Conservation (phyloP, 805 yeast genomes). For the Candida endomychidarum region DNA sequence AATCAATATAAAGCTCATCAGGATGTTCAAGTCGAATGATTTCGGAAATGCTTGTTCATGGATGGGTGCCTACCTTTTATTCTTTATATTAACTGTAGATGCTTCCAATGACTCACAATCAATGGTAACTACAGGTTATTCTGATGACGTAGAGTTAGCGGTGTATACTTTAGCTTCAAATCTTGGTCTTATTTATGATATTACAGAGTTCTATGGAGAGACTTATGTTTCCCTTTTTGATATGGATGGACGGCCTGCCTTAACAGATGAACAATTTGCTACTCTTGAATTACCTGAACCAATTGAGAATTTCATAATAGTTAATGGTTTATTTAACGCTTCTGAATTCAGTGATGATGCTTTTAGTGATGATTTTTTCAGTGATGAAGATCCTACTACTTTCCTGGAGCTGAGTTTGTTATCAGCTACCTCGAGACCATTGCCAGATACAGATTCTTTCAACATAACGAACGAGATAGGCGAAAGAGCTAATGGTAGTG, state of each 20-base stretch:
- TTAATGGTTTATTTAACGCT: conserved; percentile 10
- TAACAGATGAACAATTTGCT: conserved; percentile 9
- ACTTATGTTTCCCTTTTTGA: conserved; percentile 9
- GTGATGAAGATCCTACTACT: conserved; percentile 2
- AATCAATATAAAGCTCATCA: too few species aligned
- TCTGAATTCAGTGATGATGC: conserved; percentile 8
- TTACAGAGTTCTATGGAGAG: conserved; percentile 8
- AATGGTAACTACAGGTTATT: conserved; percentile 5
- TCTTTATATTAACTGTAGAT: too few species aligned
- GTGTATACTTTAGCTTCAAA: conserved; percentile 5
- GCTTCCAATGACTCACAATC: too few species aligned
- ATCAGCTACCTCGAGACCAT: conserved; percentile 2
- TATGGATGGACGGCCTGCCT: conserved; percentile 7
- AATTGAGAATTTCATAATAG: conserved; percentile 9
- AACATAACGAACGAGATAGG: conserved; percentile 1
- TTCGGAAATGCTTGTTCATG: too few species aligned
- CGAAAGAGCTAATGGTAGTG: background rate
- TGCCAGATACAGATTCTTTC: background rate
- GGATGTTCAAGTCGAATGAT: too few species aligned
- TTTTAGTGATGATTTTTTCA: conserved; percentile 1
- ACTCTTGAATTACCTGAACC: conserved; percentile 10
- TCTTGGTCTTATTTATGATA: conserved; percentile 6
- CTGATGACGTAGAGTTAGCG: conserved; percentile 6
- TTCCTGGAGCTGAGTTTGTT: conserved; percentile 3
- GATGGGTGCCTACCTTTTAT: too few species aligned